Conservation (phyloP, 2,329 filamentous ascomycete species). For the Leptoxyphium fumago region DNA sequence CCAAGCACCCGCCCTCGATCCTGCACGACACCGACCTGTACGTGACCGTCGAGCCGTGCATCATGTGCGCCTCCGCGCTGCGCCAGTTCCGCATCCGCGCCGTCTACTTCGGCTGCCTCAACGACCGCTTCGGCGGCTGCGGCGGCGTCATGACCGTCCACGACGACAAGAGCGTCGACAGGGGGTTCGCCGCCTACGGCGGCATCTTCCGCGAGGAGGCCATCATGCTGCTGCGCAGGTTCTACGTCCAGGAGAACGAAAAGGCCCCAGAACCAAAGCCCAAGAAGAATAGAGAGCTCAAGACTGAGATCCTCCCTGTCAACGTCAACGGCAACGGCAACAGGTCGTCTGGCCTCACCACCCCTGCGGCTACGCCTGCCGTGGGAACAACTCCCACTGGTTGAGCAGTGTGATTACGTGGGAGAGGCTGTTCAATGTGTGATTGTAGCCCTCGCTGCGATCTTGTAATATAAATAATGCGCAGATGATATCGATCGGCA, state of each 20-base stretch:
- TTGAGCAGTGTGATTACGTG: too few relatives aligned
- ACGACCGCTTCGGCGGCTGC: constrained; percentile 93
- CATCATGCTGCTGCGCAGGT: constrained; percentile 78
- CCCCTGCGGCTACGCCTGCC: not conserved
- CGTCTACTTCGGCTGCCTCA: constrained; percentile 89
- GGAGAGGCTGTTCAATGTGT: too few relatives aligned
- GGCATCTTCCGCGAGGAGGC: constrained; percentile 85
- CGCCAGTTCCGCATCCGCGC: constrained; percentile 75
- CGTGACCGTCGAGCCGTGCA: constrained; percentile 94
- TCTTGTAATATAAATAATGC: too few relatives aligned
- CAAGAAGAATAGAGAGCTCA: constrained; percentile 49
- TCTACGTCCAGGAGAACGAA: constrained; percentile 96
- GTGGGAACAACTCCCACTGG: not conserved
- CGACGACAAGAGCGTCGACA: constrained; percentile 57
- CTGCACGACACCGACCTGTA: constrained; percentile 69
- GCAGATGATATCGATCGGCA: too few relatives aligned
- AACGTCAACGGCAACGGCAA: constrained; percentile 19
- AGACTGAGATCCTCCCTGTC: constrained; percentile 40
- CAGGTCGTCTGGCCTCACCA: not conserved
- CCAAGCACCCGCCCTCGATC: constrained; percentile 50
- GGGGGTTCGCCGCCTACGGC: constrained; percentile 67
- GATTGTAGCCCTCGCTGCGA: too few relatives aligned
- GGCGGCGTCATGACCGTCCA: constrained; percentile 87
- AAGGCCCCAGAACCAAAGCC: constrained; percentile 54
- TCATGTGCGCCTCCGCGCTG: constrained; percentile 93